Base-by-base conservation (phyloP, 192 early-diverging fungal species). In the Dimargaris cristalligena region DNA sequence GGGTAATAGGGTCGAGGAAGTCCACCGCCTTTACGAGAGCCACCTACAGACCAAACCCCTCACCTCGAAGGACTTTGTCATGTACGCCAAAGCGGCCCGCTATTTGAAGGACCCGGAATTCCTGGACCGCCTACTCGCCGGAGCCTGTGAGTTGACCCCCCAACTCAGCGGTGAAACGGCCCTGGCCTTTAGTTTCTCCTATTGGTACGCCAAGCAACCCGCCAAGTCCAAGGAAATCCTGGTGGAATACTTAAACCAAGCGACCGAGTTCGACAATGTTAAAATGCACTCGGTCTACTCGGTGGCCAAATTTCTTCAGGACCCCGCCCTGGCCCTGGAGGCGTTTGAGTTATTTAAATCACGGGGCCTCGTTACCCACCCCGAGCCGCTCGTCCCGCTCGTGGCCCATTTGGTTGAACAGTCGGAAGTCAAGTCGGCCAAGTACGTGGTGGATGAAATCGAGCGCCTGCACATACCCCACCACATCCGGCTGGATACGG, bases 311-410 rank as follows among this genome's bases (percentile, higher is more conserved):
- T 22, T 47, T 25, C 46, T 47, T 1, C 20, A 47, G 46, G 46
- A 47, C 46, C 46, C 25, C 6, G n/a, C 46, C 46, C 46, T 47
- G 46, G 46, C 46, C 6, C 46, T 47, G 46, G 46, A 47, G 46
- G 46, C 25, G 25, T 47, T 47, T 47, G 46, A 47, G 25, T 25
- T 22, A 47, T 25, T 47, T 25, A 47, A 47, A 25, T 18, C 46
- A 6, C 20, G 46, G 46, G 6, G 6, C 6, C n/a, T 47, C n/a
- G 6, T 47, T 47, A 47, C 46, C n/a, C n/a, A 47, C 46, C 25
- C 46, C 1, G 20, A 22, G n/a, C 25, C 1, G 46, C n/a, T 47
- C 25, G 46, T 25, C 46, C 46, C 46, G n/a, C 25, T 47, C n/a
- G 6, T 47, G 6, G n/a, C 20, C 46, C 46, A 47, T 25, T 18